Percentiles rank a stretch among this genome's conserved stretches.
These are phyloP conservation scores for Phytophthora agathidicida DNA, from an alignment of 352 stramenopile genomes.

Conservation along the genomic window DNA sequence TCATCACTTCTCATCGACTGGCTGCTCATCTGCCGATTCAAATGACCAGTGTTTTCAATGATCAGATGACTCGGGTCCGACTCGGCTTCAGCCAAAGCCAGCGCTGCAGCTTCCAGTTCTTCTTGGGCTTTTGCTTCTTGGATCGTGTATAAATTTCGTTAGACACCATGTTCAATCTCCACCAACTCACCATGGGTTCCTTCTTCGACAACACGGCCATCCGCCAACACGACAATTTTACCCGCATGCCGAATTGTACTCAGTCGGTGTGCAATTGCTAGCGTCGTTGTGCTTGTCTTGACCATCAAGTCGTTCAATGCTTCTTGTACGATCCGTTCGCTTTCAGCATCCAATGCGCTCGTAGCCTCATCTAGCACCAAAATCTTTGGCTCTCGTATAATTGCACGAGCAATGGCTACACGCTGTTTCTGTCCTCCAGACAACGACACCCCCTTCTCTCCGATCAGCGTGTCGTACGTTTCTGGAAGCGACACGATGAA, in stretches of 20 bases:
- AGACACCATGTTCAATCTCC: conserved; percentile 30
- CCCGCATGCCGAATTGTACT: conserved; percentile 10
- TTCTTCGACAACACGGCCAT: conserved; percentile 9
- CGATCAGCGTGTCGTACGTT: conserved; percentile 4
- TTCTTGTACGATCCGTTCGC: conserved; percentile 1
- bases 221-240: conserved; percentile 4
- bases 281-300: conserved; percentile 4
- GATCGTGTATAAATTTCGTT: conserved; percentile 42
- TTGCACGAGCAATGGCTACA: conserved; percentile 7
- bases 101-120: conserved; percentile 20
- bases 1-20: conserved; percentile 4
- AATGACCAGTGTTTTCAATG: background rate
- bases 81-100: conserved; percentile 5
- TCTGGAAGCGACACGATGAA: conserved; percentile 12
- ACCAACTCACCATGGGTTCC: conserved; percentile 3
- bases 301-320: conserved; percentile 13
- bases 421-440: conserved; percentile 10
- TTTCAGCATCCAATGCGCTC: conserved; percentile 9
- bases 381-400: conserved; percentile 7
- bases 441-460: conserved; percentile 2
- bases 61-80: background rate
- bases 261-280: conserved; percentile 7
- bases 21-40: conserved; percentile 2
- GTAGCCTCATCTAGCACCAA: conserved; percentile 11
- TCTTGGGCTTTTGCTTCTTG: conserved; percentile 33